These are phyloP conservation scores for Termitomyces sp. DNA, from an alignment of 768 basidiomycete species.

Conservation along the genomic window DNA sequence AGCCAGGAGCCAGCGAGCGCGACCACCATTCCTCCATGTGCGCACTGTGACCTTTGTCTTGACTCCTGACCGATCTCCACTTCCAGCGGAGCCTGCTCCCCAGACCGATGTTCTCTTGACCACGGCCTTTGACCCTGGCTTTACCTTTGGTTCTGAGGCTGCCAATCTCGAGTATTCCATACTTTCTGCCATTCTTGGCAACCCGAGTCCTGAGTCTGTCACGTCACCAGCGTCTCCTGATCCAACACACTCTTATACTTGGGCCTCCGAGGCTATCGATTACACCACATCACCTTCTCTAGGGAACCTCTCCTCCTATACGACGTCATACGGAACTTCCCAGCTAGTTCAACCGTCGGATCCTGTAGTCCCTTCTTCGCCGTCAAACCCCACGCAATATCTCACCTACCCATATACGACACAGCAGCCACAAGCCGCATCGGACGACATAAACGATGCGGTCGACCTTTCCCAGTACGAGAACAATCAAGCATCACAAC, in stretches of 20 bases:
- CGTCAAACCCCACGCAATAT: conserved; percentile 34
- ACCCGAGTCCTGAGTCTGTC: conserved; percentile 52
- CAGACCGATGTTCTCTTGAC: conserved; percentile 59
- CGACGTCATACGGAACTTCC: conserved; percentile 30
- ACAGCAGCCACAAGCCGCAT: conserved; percentile 25
- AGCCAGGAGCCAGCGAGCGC: conserved; percentile 28
- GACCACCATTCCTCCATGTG: conserved; percentile 29
- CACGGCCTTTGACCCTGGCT: conserved; percentile 54
- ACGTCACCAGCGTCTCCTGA: conserved; percentile 38
- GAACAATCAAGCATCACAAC: conserved; percentile 20
- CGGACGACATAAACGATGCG: conserved; percentile 34
- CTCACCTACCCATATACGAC: conserved; percentile 42
- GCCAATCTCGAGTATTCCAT: conserved; percentile 96
- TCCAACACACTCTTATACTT: conserved; percentile 30
- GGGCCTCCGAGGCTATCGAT: conserved; percentile 39
- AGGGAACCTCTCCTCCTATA: conserved; percentile 20
- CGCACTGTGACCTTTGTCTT: conserved; percentile 8
- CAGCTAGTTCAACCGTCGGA: conserved; percentile 34
- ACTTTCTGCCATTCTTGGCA: conserved; percentile 85
- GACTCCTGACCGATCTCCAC: conserved; percentile 4
- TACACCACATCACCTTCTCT: conserved; percentile 31
- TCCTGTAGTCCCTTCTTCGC: conserved; percentile 26
- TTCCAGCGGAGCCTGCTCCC: conserved; percentile 44
- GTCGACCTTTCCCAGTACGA: conserved; percentile 25
- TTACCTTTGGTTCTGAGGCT: conserved; percentile 80